A percentile compares a stretch with the other conserved stretches of the same genome.
These are phyloP conservation scores for Naganishia friedmannii DNA, from an alignment of 768 basidiomycete genomes.

Conservation along the genomic window DNA sequence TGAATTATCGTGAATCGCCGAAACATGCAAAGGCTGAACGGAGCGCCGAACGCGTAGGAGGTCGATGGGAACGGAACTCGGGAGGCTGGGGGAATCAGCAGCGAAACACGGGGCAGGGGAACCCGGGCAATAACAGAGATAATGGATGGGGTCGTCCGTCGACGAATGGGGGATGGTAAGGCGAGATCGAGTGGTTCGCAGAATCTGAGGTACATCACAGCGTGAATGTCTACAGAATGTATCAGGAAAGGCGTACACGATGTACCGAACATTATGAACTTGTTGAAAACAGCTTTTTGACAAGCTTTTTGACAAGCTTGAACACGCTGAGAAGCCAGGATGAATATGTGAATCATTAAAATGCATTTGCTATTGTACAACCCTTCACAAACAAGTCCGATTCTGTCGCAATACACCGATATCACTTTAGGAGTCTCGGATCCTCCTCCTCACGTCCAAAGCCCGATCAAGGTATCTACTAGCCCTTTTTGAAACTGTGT, in stretches of 20 bases:
- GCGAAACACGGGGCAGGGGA: conserved; percentile 8
- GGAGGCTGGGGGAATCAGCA: background rate
- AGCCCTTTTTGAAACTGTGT: conserved; percentile 25
- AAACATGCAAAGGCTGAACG: conserved; percentile 3
- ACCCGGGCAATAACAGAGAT: background rate
- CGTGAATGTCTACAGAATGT: background rate
- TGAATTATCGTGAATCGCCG: conserved; percentile 12
- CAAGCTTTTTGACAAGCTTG: background rate
- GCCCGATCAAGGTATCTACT: background rate
- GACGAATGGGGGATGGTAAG: conserved; percentile 1
- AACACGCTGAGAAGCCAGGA: background rate
- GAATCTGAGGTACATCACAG: no score
- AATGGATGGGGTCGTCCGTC: conserved; percentile 8
- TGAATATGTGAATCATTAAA: background rate
- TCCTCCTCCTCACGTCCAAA: background rate
- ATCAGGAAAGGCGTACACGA: background rate
- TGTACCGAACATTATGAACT: no score
- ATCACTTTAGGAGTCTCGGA: background rate
- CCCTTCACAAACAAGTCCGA: background rate
- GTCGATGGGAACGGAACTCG: background rate
- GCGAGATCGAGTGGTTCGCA: background rate
- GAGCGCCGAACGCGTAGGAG: background rate
- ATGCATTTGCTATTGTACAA: conserved; percentile 2
- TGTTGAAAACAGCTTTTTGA: background rate
- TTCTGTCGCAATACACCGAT: background rate